Evolutionary conservation across 1,139 yeast species (phyloP).

Genomic region (Hyphopichia buzzinii): DNA sequence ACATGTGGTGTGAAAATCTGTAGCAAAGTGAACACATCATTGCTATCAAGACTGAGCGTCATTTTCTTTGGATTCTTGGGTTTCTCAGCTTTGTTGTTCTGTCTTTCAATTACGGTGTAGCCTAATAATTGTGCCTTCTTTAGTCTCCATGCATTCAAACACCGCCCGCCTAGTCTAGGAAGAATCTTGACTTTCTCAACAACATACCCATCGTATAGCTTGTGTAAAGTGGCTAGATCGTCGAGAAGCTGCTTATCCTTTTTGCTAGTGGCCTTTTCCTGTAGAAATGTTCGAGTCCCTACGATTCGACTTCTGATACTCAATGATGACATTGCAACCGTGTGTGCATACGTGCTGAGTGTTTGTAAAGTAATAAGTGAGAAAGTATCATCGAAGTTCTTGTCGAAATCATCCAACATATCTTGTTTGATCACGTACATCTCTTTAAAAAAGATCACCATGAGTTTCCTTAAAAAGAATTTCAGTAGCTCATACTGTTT

Average conservation of each 20-base stretch:
- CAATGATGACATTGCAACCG: not conserved
- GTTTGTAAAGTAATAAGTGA: not conserved
- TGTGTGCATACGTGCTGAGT: not conserved
- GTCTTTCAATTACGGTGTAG: not conserved
- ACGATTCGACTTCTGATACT: not conserved
- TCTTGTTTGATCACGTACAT: not conserved
- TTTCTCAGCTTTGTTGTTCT: not conserved
- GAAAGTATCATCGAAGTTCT: not conserved
- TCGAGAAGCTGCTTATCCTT: not conserved
- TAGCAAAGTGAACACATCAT: not conserved
- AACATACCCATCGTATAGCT: not conserved
- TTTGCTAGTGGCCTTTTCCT: not conserved
- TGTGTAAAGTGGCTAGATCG: not conserved
- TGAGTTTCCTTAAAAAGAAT: slow-evolving; percentile 1
- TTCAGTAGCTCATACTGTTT: not conserved
- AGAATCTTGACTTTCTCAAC: not conserved
- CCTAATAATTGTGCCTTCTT: slow-evolving; percentile 13
- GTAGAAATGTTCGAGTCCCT: not conserved
- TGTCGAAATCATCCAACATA: not conserved
- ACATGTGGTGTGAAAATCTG: not conserved
- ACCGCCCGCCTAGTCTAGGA: slow-evolving; percentile 6
- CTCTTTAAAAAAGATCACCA: not conserved
- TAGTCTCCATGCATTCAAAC: slow-evolving; percentile 18
- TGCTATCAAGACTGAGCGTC: not conserved
- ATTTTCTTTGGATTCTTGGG: not conserved